Conservation (phyloP, 2,329 filamentous ascomycete genomes). For the Cyphellophora europaea region DNA sequence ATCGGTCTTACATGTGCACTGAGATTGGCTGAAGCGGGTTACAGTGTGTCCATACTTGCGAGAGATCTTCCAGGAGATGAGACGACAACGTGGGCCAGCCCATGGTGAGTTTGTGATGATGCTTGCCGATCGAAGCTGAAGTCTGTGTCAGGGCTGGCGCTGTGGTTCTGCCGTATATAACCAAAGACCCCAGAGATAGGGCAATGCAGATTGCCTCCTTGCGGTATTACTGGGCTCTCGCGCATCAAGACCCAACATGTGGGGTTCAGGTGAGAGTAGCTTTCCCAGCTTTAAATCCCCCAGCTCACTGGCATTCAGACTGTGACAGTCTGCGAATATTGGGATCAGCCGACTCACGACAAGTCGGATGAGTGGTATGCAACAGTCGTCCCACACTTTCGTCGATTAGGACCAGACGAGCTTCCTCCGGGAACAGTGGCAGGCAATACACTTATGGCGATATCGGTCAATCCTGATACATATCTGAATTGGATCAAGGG, state of each 20-base stretch:
- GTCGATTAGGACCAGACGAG: not conserved
- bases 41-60: slow-evolving; percentile 16
- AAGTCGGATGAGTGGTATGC: slow-evolving; percentile 18
- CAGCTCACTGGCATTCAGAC: not conserved
- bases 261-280: slow-evolving; percentile 4
- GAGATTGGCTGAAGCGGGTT: slow-evolving; percentile 12
- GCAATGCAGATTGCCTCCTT: slow-evolving; percentile 9
- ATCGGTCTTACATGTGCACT: slow-evolving; percentile 13
- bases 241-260: slow-evolving; percentile 17
- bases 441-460: slow-evolving; percentile 9
- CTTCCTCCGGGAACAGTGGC: slow-evolving; percentile 4
- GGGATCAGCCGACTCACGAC: slow-evolving; percentile 3
- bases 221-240: slow-evolving; percentile 17
- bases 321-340: not conserved
- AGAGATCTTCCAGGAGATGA: slow-evolving; percentile 17
- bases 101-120: slow-evolving; percentile 11
- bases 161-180: not conserved
- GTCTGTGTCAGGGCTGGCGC: slow-evolving; percentile 1
- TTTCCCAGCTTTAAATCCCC: too few species aligned
- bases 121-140: not conserved
- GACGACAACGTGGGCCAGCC: slow-evolving; percentile 16
- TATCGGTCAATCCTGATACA: slow-evolving; percentile 6
- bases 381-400: slow-evolving; percentile 8
- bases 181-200: not conserved
- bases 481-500: slow-evolving; percentile 10